Evolutionary conservation across 148 eudicot genomes (phyloP), one percentile per base, ranked within the genome.

Genomic region (Nepenthes mirabilis): DNA sequence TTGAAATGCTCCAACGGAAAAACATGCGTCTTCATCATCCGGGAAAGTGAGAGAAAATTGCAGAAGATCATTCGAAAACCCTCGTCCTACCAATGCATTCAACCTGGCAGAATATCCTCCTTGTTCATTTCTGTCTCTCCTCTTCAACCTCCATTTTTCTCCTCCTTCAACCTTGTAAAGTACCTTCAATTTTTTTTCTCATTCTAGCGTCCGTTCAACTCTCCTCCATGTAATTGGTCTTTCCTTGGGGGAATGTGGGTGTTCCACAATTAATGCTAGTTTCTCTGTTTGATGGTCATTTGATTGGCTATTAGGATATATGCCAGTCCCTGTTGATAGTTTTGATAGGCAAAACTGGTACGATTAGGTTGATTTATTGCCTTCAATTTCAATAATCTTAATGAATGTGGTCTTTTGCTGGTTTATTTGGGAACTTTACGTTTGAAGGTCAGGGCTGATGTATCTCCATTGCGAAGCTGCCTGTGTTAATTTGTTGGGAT

Each of bases 61-160:
- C 43, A 59, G 36, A 6, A 13, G 34, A 59, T 9, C 45, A 57
- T 10, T 10, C 35, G 52, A 54, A 67, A 67, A 63, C 65, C 62
- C 65, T 61, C 56, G 47, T 2, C 11, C 43, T 61, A 33, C 12
- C 53, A 12, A 2, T 9, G 2, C 11, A 37, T 49, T 43, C 49
- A 33, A 34, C 61, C 50, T 52, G 14, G 32, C 2, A 11, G 12
- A 11, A 5, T 10, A 5, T 0, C 3, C 14, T 2, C 53, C 11
- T n/a, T 50, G 9, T 3, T 50, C 53, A n/a, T 50, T 50, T 50
- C 23, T 50, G 3, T 11, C 57, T 33, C 35, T 14, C 57, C 33
- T 54, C 10, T 14, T 33, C 9, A 2, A 54, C 35, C 5, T n/a
- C 35, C 57, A 33, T 33, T 14, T 54, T 52, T 33, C 35, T 11